Percentiles rank a stretch among this genome's conserved stretches.
These are phyloP conservation scores for Saraca asoca DNA, from an alignment of 331 rosid species.

Conservation along the genomic window DNA sequence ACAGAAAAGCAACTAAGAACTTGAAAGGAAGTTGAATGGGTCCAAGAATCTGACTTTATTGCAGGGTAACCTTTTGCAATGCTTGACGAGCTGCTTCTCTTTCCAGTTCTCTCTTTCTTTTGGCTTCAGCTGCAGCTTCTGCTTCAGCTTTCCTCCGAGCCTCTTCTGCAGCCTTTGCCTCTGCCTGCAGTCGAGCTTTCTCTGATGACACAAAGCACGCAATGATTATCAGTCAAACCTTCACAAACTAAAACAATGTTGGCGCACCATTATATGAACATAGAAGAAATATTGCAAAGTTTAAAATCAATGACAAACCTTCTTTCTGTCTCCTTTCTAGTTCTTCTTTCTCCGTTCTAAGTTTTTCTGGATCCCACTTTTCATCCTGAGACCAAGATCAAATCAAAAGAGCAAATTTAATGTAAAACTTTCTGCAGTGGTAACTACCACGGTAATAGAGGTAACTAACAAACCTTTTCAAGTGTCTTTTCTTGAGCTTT, in stretches of 20 bases:
- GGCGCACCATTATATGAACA: not conserved
- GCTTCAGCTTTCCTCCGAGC: conserved; percentile 76
- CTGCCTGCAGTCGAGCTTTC: conserved; percentile 89
- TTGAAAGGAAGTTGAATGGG: conserved; percentile 8
- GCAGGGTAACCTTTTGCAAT: conserved; percentile 60
- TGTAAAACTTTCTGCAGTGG: not conserved
- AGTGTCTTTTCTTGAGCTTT: conserved; percentile 93
- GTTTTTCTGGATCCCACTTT: conserved; percentile 80
- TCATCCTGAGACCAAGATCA: conserved; percentile 63
- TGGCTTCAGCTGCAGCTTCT: conserved; percentile 77
- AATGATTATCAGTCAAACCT: conserved; percentile 6
- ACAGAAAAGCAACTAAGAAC: conserved; percentile 31
- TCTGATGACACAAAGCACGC: conserved; percentile 43
- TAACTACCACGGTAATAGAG: conserved; percentile 14
- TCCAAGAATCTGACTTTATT: not conserved
- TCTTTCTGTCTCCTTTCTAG: conserved; percentile 78
- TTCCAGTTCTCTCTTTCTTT: conserved; percentile 71
- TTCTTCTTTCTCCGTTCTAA: conserved; percentile 78
- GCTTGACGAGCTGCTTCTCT: conserved; percentile 96
- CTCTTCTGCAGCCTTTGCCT: conserved; percentile 92
- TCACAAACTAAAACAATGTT: conserved; percentile 19
- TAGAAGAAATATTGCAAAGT: conserved; percentile 15
- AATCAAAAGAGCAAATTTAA: conserved; percentile 24
- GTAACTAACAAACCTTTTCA: conserved; percentile 68
- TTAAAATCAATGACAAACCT: conserved; percentile 49